Conservation (phyloP, 306 rosid genomes). For the Mucuna pruriens region DNA sequence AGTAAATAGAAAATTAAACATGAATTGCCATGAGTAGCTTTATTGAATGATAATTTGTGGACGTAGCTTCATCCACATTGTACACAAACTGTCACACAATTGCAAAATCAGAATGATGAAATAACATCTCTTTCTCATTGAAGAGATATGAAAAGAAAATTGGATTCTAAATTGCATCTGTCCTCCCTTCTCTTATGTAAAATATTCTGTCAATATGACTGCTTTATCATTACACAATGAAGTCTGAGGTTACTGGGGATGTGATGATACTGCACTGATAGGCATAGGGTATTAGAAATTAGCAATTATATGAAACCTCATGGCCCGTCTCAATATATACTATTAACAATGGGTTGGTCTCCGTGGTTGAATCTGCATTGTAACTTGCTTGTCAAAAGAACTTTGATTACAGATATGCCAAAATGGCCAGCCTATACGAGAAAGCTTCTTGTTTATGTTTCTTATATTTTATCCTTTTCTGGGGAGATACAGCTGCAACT, state of each 20-base stretch:
- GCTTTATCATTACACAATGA: slow-evolving; percentile 1
- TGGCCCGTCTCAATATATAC: not conserved
- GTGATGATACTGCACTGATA: not conserved
- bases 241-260: not conserved
- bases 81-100: not conserved
- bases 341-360: slow-evolving; percentile 1
- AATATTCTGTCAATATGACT: not conserved
- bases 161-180: not conserved
- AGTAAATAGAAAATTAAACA: slow-evolving; percentile 4
- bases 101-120: slow-evolving; percentile 1
- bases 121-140: not conserved
- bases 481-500: not conserved
- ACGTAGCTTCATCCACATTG: not conserved
- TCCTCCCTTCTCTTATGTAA: too few relatives aligned
- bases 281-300: not conserved
- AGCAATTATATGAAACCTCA: not conserved
- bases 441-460: slow-evolving; percentile 20
- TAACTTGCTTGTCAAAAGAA: not conserved
- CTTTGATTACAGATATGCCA: not conserved
- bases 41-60: not conserved
- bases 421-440: slow-evolving; percentile 7
- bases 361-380: not conserved
- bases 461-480: not conserved
- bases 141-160: slow-evolving; percentile 1
- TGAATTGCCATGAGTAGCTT: not conserved